Percentiles rank a stretch among this genome's conserved stretches.
phyloP scores from a whole-genome alignment of 2,329 filamentous ascomycete species.

The Verticillium longisporum region DNA sequence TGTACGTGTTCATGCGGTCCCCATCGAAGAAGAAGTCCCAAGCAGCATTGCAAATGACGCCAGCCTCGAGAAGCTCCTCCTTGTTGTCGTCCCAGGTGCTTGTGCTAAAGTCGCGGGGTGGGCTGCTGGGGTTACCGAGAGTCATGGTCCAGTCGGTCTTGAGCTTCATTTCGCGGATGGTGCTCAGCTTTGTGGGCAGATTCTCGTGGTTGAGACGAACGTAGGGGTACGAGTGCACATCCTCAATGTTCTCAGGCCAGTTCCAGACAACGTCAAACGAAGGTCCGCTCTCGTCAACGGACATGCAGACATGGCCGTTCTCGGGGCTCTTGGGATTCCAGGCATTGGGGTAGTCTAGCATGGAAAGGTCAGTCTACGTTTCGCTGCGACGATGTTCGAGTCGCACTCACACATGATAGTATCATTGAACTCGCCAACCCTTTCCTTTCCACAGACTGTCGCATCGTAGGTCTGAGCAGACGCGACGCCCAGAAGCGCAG shows the following conservation, averaged over 20 bases:
- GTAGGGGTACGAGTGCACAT: constrained; percentile 25
- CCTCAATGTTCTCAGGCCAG: constrained; percentile 17
- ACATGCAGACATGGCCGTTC: constrained; percentile 21
- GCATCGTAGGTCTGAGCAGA: constrained; percentile 16
- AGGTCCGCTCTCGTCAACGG: constrained; percentile 18
- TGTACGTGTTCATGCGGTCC: constrained; percentile 14
- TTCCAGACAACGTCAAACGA: constrained; percentile 24
- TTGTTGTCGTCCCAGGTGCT: constrained; percentile 13
- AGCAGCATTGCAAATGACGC: constrained; percentile 20
- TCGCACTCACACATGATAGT: constrained; percentile 14
- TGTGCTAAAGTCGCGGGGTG: constrained; percentile 10
- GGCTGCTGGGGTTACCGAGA: constrained; percentile 14
- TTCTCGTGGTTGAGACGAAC: constrained; percentile 19
- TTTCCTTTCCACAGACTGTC: constrained; percentile 18
- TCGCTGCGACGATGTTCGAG: neutral
- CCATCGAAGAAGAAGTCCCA: constrained; percentile 25
- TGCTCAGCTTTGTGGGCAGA: constrained; percentile 19
- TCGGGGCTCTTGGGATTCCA: constrained; percentile 25
- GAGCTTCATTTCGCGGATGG: constrained; percentile 19
- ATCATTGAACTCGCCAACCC: constrained; percentile 15
- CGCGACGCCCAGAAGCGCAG: constrained; percentile 9
- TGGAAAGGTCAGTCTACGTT: neutral
- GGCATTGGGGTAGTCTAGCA: constrained; percentile 16
- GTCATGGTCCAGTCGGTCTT: constrained; percentile 21
- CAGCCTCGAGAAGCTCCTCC: constrained; percentile 13